These are phyloP conservation scores for Diaporthe batatas DNA, from an alignment of 2,329 filamentous ascomycete genomes.

Conservation along the genomic window DNA sequence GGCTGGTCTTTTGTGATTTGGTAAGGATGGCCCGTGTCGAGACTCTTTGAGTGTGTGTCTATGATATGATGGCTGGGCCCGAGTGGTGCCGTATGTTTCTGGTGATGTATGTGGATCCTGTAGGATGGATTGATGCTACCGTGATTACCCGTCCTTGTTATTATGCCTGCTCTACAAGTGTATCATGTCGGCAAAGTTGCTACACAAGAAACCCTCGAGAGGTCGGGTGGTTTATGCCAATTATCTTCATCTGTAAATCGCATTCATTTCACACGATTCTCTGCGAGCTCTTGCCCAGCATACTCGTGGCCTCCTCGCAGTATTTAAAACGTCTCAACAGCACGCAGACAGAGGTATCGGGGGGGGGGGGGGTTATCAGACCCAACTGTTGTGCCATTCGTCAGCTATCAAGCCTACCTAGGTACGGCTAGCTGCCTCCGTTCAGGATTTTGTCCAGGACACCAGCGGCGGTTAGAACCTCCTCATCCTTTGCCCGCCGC, in stretches of 20 bases:
- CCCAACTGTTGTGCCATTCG: not conserved
- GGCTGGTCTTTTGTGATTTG: not conserved
- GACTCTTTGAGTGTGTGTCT: no score
- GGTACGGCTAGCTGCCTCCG: not conserved
- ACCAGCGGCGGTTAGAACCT: conserved; percentile 36
- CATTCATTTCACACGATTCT: not conserved
- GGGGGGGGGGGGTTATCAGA: fast-evolving
- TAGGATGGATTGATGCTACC: not conserved
- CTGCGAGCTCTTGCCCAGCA: not conserved
- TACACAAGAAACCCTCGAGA: not conserved
- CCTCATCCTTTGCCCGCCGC: conserved; percentile 39
- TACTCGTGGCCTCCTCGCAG: not conserved
- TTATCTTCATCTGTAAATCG: not conserved
- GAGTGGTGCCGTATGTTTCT: not conserved
- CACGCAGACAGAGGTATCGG: fast-evolving
- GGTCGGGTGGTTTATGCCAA: no score
- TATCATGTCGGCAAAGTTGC: not conserved
- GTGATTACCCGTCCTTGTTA: not conserved
- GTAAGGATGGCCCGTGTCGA: no score
- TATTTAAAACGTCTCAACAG: no score
- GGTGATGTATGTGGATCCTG: no score
- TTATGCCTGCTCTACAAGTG: not conserved
- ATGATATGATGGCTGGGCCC: not conserved
- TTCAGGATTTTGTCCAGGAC: conserved; percentile 35
- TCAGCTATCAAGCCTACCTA: fast-evolving